Base-by-base conservation (phyloP, 2,329 filamentous ascomycete species). In the Emericellopsis atlantica region DNA sequence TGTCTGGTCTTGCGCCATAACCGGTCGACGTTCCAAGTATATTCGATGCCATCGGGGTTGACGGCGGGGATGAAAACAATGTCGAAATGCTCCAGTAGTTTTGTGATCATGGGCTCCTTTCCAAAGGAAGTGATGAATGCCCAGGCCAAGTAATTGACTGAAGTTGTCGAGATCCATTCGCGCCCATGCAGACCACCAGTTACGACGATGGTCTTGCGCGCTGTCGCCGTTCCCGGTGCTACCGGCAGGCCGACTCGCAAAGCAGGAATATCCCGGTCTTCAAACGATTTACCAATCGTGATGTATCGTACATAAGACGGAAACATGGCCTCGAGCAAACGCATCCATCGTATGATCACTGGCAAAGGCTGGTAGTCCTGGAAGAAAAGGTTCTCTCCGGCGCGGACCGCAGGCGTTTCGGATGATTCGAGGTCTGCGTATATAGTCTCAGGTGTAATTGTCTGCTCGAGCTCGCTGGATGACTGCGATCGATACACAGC, bases 1-100 rank as follows among this genome's bases (percentile, higher is more conserved):
- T 96, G 90, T 38, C 87, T 72, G 43, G 92, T 94, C 64, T 96
- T 98, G 53, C 90, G 83, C 90, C 90, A 98, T 0, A 98, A 69
- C 7, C 92, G 80, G 58, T 98, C 90, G 2, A 77, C 77, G 44
- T 89, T 78, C 90, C 90, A 96, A 1, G 85, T 88, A 60, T 95
- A 95, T 47, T 87, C 81, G 54, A 95, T 93, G 24, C 92, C 92
- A 57, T 98, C 92, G 0, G 90, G 88, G 55, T 98, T 98, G 43
- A 92, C 62, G 0, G 86, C 85, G 1, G 92, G 92, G 21, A 96
- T 73, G 50, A 96, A 82, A 36, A 96, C 70, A 50, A 93, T 79
- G 59, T 96, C 89, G 53, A 90, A 95, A 41, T 82, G 71, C 46
- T 92, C 72, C 4, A 98, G 71, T 8, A 96, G 69, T 45, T 79